Evolutionary conservation across 116 monocot species (phyloP), one percentile per base, ranked within the genome.

Genomic region (Trichopus zeylanicus): DNA sequence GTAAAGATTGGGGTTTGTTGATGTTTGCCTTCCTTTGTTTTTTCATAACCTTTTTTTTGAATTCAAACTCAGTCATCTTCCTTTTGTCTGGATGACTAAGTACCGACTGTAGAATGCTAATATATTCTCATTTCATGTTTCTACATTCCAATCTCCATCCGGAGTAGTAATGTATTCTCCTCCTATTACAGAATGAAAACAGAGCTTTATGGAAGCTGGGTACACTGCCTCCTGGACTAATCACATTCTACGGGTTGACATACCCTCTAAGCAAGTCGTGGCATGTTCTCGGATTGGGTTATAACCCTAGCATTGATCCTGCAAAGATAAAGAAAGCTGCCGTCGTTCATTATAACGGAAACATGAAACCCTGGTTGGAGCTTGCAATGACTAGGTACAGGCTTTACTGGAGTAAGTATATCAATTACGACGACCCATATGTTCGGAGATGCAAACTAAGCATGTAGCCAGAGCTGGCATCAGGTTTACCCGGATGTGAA

Each of bases 331-430:
- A 78, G 3, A 78, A 75, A 48, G 78, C 83, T 56, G 83, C 83
- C 9, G 83, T 83, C 9, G 51, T 83, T 42, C 78, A 83, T 56
- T 83, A 83, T 30, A 83, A 83, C 56, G 83, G 83, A 4, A 83
- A 83, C 48, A 83, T 83, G 83, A 83, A 83, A 59, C 83, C 83
- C 22, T 83, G 83, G 83, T 56, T 83, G 56, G 83, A 83, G 59
- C 64, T 83, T n/a, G 78, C 78, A 30, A 75, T 83, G 83, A 72
- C 64, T 33, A 83, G 79, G 37, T 83, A 83, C 66, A 64, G 64
- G 53, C 65, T 57, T 33, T 78, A 78, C 51, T 79, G 83, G 83
- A 74, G 68, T n/a, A 83, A 75, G 56, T 83, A 75, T 59, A 83
- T 83, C 28, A 83, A 78, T 57, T 69, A 66, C 53, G 78, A 83